Percentiles rank a stretch among this genome's conserved stretches.
Conservation (phyloP, 23 red algal species). For the Cyanidiococcus yangmingshanensis region DNA sequence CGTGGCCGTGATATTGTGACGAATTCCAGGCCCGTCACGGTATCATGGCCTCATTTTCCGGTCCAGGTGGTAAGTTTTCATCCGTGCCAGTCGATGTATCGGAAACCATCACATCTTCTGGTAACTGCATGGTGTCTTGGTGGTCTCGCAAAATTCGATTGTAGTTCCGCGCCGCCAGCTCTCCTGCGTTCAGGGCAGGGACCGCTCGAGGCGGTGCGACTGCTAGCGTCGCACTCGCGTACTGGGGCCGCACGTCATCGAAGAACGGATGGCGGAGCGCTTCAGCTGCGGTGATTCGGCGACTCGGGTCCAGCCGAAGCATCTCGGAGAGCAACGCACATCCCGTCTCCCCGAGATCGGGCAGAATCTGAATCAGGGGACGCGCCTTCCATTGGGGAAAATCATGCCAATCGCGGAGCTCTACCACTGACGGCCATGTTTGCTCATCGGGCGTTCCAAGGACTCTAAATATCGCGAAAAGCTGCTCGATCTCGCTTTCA, state of each 20-base stretch:
- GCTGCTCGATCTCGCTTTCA: conserved; percentile 88
- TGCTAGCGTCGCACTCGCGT: conserved; percentile 18
- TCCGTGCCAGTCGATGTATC: background rate
- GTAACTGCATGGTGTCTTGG: background rate
- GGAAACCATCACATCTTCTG: background rate
- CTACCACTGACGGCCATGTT: conserved; percentile 56
- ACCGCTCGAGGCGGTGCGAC: background rate
- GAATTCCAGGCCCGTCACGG: too few species aligned
- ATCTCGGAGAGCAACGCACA: conserved; percentile 43
- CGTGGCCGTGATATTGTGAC: too few species aligned
- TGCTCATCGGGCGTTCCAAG: conserved; percentile 63
- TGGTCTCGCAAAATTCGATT: background rate
- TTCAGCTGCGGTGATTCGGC: conserved; percentile 53
- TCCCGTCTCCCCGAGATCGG: conserved; percentile 51
- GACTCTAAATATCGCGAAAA: conserved; percentile 79
- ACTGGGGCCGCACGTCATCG: conserved; percentile 72
- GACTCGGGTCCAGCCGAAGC: conserved; percentile 60
- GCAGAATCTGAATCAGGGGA: conserved; percentile 36
- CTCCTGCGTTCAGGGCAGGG: background rate
- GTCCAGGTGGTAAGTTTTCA: background rate
- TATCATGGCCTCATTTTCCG: background rate
- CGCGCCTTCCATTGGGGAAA: conserved; percentile 85
- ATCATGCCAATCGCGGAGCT: conserved; percentile 70
- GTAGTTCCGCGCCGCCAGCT: background rate
- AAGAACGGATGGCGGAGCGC: conserved; percentile 80